A percentile compares a stretch with the other conserved stretches of the same genome.
Conservation (phyloP, 2,329 filamentous ascomycete genomes). For the Hymenoscyphus albidus region DNA sequence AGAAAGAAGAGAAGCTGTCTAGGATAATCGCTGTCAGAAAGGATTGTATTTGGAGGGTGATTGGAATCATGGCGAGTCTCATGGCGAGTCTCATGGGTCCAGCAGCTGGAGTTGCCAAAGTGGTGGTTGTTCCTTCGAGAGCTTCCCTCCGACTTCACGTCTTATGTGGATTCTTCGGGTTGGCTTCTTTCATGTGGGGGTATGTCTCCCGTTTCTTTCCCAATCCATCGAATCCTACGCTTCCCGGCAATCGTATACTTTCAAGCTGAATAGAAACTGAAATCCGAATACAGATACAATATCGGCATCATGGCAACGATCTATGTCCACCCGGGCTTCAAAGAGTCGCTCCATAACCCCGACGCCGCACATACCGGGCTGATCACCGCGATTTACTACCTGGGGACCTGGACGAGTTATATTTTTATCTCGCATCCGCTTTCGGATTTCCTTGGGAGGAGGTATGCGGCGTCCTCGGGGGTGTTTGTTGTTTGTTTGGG, state of each 20-base stretch:
- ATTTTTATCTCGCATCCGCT: constrained; percentile 50
- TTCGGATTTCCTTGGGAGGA: constrained; percentile 49
- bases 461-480: constrained; percentile 48
- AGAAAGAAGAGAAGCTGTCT: no score
- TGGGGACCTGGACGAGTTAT: constrained; percentile 54
- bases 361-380: constrained; percentile 46
- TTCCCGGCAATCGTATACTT: not conserved
- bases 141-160: constrained; percentile 40
- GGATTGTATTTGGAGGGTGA: not conserved
- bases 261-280: not conserved
- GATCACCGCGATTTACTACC: constrained; percentile 55
- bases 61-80: not conserved
- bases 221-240: not conserved
- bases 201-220: constrained; percentile 32
- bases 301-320: constrained; percentile 55
- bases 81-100: not conserved
- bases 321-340: constrained; percentile 53
- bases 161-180: constrained; percentile 49
- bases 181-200: constrained; percentile 57
- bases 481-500: constrained; percentile 46
- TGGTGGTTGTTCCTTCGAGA: constrained; percentile 10
- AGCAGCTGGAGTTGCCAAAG: not conserved
- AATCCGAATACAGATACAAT: constrained; percentile 44
- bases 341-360: constrained; percentile 43
- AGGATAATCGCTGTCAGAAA: no score